A percentile compares a stretch with the other conserved stretches of the same genome.
Conservation (phyloP, 257 asterid genomes). For the Nemophila menziesii region DNA sequence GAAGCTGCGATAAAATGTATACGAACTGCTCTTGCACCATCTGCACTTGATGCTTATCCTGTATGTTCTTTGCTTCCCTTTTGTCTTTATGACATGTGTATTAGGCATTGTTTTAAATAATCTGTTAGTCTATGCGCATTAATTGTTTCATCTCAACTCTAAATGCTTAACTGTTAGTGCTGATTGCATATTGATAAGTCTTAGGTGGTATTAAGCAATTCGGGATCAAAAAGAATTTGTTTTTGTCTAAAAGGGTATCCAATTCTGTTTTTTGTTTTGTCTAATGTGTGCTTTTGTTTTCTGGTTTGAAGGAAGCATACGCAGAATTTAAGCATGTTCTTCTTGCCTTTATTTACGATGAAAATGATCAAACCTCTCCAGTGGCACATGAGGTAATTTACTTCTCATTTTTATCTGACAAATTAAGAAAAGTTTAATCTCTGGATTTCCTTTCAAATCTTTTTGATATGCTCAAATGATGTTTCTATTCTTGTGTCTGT, state of each 20-base stretch:
- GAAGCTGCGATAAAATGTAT: constrained; percentile 68
- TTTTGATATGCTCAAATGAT: neutral
- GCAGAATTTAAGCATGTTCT: constrained; percentile 94
- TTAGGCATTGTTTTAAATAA: neutral
- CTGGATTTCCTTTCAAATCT: neutral
- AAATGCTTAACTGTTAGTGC: neutral
- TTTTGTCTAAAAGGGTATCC: neutral
- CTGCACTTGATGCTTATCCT: constrained; percentile 96
- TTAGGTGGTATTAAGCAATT: neutral
- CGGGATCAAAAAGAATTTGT: neutral
- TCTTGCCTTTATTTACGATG: constrained; percentile 77
- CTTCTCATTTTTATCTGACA: constrained; percentile 2
- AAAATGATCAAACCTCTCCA: constrained; percentile 82
- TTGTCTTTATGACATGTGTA: neutral
- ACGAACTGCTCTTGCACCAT: constrained; percentile 76
- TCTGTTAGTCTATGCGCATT: neutral
- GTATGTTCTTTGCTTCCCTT: constrained; percentile 23
- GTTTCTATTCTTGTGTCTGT: neutral
- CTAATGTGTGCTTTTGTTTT: constrained; percentile 20
- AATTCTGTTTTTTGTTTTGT: constrained; percentile 3
- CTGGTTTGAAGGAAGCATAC: constrained; percentile 76
- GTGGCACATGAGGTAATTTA: constrained; percentile 71
- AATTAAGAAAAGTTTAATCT: neutral
- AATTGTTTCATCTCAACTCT: neutral
- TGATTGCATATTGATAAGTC: neutral